Base-by-base conservation (phyloP, 192 early-diverging fungal species). In the Dissophora globulifera region DNA sequence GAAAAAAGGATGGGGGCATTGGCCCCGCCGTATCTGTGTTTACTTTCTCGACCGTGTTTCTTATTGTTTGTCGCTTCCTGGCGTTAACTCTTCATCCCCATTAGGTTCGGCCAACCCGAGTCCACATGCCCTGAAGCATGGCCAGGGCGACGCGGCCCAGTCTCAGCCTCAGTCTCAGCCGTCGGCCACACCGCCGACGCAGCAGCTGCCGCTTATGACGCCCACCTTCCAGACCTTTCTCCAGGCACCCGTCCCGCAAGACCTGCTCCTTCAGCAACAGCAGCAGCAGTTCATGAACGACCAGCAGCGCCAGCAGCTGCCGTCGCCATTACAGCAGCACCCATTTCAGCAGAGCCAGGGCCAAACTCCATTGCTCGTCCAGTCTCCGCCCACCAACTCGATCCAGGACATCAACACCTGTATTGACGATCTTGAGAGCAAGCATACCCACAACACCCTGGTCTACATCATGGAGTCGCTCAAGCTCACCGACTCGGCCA, bases 401-500 rank as follows among this genome's bases (percentile, higher is more conserved):
- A 76, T 76, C 29, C 72, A 76, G 15, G 72, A 76, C 23, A 76
- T 76, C 55, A 76, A 76, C 30, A 76, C 63, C 26, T 76, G 72
- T n/a, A 76, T 76, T 40, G 72, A 76, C 31, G 72, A 76, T 50
- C 58, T 76, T 17, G 72, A 76, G 51, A 76, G 72, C 64, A 76
- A 76, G 40, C 72, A 76, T 67, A 76, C 72, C 72, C 72, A 76
- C 56, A 76, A 76, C 64, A 76, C 72, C 27, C 47, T 76, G 8
- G 72, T 76, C 50, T 76, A 76, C 51, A 67, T 76, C 46, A 76
- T 76, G 72, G 72, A 76, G 63, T 76, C 72, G 9, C 58, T 76
- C 22, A 76, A 76, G 57, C 40, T 76, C 23, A 76, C 62, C 7
- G 72, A 76, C 46, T 66, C 54, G 25, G 31, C 54, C 30, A 76